Evolutionary conservation across 2,329 filamentous ascomycete species (phyloP).

Genomic region (Arthrobotrys iridis): DNA sequence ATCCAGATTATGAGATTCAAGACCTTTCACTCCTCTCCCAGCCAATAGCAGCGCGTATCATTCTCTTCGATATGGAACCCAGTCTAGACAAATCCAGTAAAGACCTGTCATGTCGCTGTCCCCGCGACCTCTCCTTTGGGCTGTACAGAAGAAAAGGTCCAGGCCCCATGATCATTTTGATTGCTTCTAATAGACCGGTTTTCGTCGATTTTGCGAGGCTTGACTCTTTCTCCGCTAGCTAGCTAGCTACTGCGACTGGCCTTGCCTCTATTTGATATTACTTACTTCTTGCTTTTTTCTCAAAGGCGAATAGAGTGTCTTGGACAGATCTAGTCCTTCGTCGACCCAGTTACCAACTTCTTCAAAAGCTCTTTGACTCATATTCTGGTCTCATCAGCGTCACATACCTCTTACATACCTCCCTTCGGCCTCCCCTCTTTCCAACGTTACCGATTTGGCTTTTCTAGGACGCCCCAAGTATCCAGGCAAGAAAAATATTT

Average conservation of each 20-base stretch:
- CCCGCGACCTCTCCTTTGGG: conserved; percentile 48
- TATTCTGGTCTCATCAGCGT: conserved; percentile 5
- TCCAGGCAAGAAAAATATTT: neutral
- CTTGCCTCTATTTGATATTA: neutral
- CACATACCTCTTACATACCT: neutral
- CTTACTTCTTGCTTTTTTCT: conserved; percentile 7
- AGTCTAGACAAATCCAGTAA: conserved; percentile 41
- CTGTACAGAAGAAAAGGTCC: conserved; percentile 24
- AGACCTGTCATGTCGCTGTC: conserved; percentile 26
- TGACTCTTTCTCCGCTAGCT: conserved; percentile 3
- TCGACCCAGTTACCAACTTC: neutral
- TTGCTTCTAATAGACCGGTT: neutral
- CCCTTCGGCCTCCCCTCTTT: neutral
- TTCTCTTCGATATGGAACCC: neutral
- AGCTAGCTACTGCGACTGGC: conserved; percentile 13
- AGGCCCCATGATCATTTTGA: conserved; percentile 37
- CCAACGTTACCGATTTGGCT: neutral
- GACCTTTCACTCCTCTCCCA: neutral
- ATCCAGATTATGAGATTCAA: neutral
- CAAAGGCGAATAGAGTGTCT: neutral
- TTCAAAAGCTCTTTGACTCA: conserved; percentile 29
- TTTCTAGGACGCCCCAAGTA: too few relatives aligned
- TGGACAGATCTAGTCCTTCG: neutral
- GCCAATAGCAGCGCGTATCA: conserved; percentile 30
- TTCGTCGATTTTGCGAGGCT: conserved; percentile 3